These are phyloP conservation scores for Oxyria digyna DNA, from an alignment of 148 eudicot genomes.

Conservation along the genomic window DNA sequence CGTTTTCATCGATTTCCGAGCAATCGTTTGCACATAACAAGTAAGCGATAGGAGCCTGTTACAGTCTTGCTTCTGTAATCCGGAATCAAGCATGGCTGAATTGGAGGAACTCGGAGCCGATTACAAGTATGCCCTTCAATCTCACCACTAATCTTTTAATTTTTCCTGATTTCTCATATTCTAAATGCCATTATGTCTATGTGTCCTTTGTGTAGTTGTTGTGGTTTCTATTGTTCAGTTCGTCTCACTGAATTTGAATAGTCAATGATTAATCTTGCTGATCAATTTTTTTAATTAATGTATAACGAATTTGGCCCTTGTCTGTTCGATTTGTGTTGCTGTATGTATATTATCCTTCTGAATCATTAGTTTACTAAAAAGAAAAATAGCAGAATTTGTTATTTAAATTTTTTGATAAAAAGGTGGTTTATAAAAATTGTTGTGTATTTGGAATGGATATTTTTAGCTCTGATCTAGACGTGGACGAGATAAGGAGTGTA, in stretches of 20 bases:
- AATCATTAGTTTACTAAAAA: not conserved
- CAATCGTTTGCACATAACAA: not conserved
- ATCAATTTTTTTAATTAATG: not conserved
- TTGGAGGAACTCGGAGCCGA: constrained; percentile 25
- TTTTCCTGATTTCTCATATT: not conserved
- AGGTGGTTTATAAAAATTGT: not conserved
- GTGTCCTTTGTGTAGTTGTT: not conserved
- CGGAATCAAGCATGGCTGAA: constrained; percentile 7
- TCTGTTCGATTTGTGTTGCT: not conserved
- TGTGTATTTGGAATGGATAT: constrained; percentile 1
- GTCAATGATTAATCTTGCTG: not conserved
- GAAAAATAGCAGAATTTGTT: not conserved
- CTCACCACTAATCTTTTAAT: not conserved
- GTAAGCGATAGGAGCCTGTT: not conserved
- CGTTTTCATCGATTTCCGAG: not conserved
- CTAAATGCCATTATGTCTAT: not conserved
- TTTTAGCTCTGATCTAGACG: constrained; percentile 67
- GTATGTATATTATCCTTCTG: not conserved
- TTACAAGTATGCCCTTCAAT: constrained; percentile 12
- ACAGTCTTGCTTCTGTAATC: not conserved
- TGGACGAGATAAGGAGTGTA: constrained; percentile 63
- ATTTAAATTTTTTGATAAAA: not conserved
- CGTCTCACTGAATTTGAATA: not conserved
- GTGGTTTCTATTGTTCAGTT: not conserved
- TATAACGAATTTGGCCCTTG: not conserved